Evolutionary conservation across 805 yeast species (phyloP).

Genomic region (Suhomyces canberraensis): DNA sequence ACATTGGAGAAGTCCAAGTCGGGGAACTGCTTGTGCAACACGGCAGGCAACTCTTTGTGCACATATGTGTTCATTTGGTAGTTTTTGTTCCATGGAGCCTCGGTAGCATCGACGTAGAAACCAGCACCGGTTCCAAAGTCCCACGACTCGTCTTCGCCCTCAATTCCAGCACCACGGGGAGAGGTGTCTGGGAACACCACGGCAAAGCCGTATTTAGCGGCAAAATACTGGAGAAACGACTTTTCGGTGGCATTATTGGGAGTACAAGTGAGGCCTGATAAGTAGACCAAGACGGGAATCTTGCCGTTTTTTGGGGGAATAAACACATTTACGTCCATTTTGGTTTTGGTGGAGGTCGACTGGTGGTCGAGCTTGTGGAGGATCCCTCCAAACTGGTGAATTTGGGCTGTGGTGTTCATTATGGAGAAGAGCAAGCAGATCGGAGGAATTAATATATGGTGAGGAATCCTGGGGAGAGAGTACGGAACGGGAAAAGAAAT

Average conservation of each 20-base stretch:
- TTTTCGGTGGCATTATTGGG: conserved; percentile 93
- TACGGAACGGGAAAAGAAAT: too few relatives aligned
- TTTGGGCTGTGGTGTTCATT: conserved; percentile 51
- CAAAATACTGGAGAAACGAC: conserved; percentile 81
- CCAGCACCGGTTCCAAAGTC: conserved; percentile 97
- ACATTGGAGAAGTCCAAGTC: conserved; percentile 61
- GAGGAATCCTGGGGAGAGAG: too few relatives aligned
- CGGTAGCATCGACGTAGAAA: conserved; percentile 83
- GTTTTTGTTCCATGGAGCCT: conserved; percentile 64
- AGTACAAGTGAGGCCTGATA: conserved; percentile 90
- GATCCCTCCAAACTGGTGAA: conserved; percentile 69
- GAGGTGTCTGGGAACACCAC: conserved; percentile 95
- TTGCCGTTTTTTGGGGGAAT: conserved; percentile 53
- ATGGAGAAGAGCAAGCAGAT: conserved; percentile 17
- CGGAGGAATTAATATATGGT: too few relatives aligned
- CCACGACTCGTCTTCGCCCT: conserved; percentile 80
- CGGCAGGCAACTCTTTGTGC: conserved; percentile 63
- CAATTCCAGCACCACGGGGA: conserved; percentile 77
- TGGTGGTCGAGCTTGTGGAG: conserved; percentile 72
- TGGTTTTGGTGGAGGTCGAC: conserved; percentile 60
- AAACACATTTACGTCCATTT: conserved; percentile 82
- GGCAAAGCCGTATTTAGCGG: conserved; percentile 79
- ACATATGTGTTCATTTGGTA: conserved; percentile 88
- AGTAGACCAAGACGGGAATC: conserved; percentile 73
- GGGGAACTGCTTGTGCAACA: conserved; percentile 40